phyloP scores from a whole-genome alignment of 1,284 basidiomycete species.

The Trichosporon sp. region DNA sequence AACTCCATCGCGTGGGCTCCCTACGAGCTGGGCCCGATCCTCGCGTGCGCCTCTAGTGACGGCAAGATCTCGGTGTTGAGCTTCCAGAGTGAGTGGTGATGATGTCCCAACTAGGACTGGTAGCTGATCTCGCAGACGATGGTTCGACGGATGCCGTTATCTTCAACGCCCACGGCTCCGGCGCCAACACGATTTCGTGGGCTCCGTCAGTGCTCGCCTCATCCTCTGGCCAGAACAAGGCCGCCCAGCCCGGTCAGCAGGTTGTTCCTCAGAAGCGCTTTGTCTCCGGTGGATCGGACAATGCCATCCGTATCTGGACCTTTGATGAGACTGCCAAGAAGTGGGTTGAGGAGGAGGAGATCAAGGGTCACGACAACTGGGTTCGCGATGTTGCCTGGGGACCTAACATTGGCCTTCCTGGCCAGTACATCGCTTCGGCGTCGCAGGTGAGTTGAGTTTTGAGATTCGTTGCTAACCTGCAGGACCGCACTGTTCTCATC shows the following conservation, averaged over 20 bases:
- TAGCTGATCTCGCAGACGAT: conserved; percentile 67
- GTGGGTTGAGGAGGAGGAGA: conserved; percentile 86
- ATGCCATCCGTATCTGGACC: conserved; percentile 92
- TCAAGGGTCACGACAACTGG: conserved; percentile 94
- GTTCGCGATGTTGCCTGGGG: conserved; percentile 98
- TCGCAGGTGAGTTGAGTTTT: conserved; percentile 68
- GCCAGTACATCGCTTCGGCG: conserved; percentile 92
- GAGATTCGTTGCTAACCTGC: conserved; percentile 23
- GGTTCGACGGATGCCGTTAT: conserved; percentile 95
- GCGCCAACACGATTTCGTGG: conserved; percentile 97
- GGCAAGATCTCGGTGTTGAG: conserved; percentile 95
- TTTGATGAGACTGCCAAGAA: conserved; percentile 61
- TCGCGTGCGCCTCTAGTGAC: conserved; percentile 97
- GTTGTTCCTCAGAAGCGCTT: conserved; percentile 68
- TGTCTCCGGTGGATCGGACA: conserved; percentile 94
- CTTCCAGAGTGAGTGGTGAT: conserved; percentile 78
- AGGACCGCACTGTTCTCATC: conserved; percentile 89
- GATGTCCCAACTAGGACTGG: not conserved
- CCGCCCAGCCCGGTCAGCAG: conserved; percentile 23
- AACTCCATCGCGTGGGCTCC: conserved; percentile 99
- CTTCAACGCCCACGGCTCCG: conserved; percentile 93
- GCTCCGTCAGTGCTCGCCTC: conserved; percentile 75
- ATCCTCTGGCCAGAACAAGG: conserved; percentile 21
- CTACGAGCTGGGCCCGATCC: conserved; percentile 92
- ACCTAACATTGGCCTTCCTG: conserved; percentile 90